These are phyloP conservation scores for Pythium monospermum DNA, from an alignment of 352 stramenopile genomes.

Conservation along the genomic window DNA sequence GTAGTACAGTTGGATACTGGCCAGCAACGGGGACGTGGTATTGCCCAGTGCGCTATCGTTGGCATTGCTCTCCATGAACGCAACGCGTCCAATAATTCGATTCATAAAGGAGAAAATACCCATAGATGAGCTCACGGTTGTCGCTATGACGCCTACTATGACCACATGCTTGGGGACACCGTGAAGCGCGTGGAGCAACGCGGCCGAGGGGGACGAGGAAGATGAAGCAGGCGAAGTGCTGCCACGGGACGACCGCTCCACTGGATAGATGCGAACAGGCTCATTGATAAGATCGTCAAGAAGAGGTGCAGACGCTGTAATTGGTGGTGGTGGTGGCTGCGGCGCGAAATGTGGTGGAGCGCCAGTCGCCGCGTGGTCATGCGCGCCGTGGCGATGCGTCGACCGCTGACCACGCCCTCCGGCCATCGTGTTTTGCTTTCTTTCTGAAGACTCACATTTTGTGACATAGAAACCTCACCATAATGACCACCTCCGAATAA, in stretches of 20 bases:
- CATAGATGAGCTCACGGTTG: constrained; percentile 28
- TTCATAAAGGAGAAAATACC: constrained; percentile 49
- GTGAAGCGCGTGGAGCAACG: constrained; percentile 38
- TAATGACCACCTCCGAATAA: too few species aligned
- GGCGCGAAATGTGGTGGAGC: too few species aligned
- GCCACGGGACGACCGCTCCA: constrained; percentile 19
- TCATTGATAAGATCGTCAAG: constrained; percentile 16
- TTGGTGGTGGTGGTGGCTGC: constrained; percentile 11
- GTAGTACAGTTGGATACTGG: constrained; percentile 57
- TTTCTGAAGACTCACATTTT: too few species aligned
- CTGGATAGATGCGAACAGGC: constrained; percentile 59
- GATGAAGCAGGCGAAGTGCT: constrained; percentile 8
- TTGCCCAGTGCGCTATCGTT: constrained; percentile 17
- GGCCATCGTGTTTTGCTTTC: too few species aligned
- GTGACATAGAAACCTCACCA: too few species aligned
- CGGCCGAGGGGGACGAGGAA: constrained; percentile 6
- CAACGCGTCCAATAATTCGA: constrained; percentile 48
- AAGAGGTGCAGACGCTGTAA: not conserved
- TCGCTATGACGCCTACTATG: constrained; percentile 46
- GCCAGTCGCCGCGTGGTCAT: not conserved
- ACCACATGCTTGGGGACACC: constrained; percentile 28
- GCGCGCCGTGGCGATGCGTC: too few species aligned
- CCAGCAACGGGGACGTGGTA: constrained; percentile 5
- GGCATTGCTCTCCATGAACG: constrained; percentile 32
- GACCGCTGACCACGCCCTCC: too few species aligned